Conservation (phyloP, 2,329 filamentous ascomycete genomes). For the Coleophoma cylindrospora region DNA sequence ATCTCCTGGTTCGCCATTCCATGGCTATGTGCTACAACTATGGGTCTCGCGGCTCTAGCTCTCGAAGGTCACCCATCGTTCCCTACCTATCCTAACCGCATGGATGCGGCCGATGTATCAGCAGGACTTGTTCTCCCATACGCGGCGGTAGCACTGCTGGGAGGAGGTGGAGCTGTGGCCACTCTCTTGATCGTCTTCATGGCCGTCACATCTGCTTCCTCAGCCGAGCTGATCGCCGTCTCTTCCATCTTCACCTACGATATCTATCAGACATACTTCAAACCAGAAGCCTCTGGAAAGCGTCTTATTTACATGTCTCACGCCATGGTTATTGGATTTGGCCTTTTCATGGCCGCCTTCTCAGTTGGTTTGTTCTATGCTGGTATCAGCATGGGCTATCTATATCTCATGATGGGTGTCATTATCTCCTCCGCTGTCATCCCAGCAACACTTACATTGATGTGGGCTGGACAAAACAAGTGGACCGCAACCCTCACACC, state of each 20-base stretch:
- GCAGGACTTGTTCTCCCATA: slow-evolving; percentile 83
- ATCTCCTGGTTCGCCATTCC: slow-evolving; percentile 91
- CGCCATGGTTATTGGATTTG: slow-evolving; percentile 67
- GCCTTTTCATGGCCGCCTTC: slow-evolving; percentile 54
- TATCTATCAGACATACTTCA: slow-evolving; percentile 82
- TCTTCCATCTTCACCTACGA: slow-evolving; percentile 88
- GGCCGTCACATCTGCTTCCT: slow-evolving; percentile 82
- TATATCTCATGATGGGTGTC: slow-evolving; percentile 88
- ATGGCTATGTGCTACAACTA: slow-evolving; percentile 82
- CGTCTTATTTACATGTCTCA: slow-evolving; percentile 79
- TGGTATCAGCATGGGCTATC: slow-evolving; percentile 78
- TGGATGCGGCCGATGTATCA: slow-evolving; percentile 68
- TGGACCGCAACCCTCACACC: slow-evolving; percentile 67
- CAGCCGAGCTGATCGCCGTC: slow-evolving; percentile 79
- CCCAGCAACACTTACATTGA: slow-evolving; percentile 72
- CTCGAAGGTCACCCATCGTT: slow-evolving; percentile 70
- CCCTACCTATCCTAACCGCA: slow-evolving; percentile 68
- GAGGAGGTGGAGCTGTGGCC: slow-evolving; percentile 72
- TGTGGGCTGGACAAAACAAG: slow-evolving; percentile 78
- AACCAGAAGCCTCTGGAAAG: slow-evolving; percentile 69
- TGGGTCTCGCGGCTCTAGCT: slow-evolving; percentile 77
- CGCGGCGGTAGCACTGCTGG: slow-evolving; percentile 77
- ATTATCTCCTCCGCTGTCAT: slow-evolving; percentile 84
- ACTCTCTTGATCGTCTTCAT: slow-evolving; percentile 82
- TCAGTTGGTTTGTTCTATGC: slow-evolving; percentile 45